A percentile compares a stretch with the other conserved stretches of the same genome.
phyloP scores from a whole-genome alignment of 805 yeast genomes.

The Huiozyma sinensis region DNA sequence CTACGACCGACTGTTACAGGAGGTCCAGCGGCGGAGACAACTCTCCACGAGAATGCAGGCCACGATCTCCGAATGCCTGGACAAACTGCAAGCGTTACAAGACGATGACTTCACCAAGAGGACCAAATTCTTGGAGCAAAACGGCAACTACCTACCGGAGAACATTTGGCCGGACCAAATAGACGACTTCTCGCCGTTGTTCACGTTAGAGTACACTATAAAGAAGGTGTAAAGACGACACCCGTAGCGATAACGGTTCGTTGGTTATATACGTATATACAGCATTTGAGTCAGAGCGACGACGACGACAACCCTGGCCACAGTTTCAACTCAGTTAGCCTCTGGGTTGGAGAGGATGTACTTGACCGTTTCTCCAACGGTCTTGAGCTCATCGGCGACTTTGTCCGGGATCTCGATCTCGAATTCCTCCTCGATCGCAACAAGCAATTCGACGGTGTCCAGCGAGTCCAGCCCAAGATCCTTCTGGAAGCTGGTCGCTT shows the following conservation, averaged over 20 bases:
- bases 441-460: conserved; percentile 91
- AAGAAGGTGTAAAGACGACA: conserved; percentile 1
- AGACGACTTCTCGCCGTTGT: conserved; percentile 24
- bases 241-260: not conserved
- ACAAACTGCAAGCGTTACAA: conserved; percentile 30
- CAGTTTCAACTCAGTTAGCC: conserved; percentile 21
- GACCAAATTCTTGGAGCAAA: conserved; percentile 32
- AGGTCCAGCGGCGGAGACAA: conserved; percentile 39
- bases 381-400: conserved; percentile 86
- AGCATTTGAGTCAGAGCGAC: too few relatives aligned
- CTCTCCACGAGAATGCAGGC: conserved; percentile 32
- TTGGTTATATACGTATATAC: not conserved
- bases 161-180: conserved; percentile 40
- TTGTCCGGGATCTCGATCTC: conserved; percentile 80
- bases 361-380: conserved; percentile 87
- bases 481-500: conserved; percentile 40
- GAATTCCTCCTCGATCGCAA: conserved; percentile 90
- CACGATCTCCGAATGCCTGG: conserved; percentile 34
- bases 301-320: too few relatives aligned
- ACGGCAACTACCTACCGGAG: conserved; percentile 49
- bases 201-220: conserved; percentile 15
- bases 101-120: conserved; percentile 36
- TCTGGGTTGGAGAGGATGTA: conserved; percentile 64
- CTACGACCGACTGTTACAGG: conserved; percentile 42
- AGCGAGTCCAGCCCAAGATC: conserved; percentile 67